Conservation (phyloP, 2,329 filamentous ascomycete species). For the Pyrenophora tritici-repentis region DNA sequence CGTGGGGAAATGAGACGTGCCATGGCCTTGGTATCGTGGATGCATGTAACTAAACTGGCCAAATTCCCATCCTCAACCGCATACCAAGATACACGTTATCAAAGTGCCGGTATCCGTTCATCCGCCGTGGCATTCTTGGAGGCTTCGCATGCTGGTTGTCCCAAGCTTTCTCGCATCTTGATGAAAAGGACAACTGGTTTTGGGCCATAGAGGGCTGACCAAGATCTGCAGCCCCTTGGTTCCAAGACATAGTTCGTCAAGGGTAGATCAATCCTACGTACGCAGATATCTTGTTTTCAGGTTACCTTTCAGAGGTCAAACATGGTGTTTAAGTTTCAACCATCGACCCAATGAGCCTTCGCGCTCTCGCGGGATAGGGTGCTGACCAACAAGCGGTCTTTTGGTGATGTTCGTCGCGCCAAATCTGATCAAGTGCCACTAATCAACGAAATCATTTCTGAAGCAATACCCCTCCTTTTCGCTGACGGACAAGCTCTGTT, state of each 20-base stretch:
- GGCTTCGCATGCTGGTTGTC: neutral
- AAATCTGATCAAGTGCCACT: no score
- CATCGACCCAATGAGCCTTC: neutral
- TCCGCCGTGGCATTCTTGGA: constrained; percentile 12
- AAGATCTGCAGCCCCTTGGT: constrained; percentile 8
- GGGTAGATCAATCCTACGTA: neutral
- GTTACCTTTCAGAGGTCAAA: neutral
- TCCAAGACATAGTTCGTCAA: neutral
- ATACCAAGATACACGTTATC: neutral
- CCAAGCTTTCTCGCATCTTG: constrained; percentile 6
- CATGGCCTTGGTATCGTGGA: constrained; percentile 18
- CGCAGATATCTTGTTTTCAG: neutral
- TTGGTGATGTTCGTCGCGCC: no score
- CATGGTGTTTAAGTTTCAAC: neutral
- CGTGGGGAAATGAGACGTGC: constrained; percentile 19
- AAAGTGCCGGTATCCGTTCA: constrained; percentile 14
- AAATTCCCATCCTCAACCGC: constrained; percentile 2
- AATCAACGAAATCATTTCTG: no score
- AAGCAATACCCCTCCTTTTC: neutral
- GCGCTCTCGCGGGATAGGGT: neutral
- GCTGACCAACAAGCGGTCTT: no score
- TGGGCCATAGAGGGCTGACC: neutral
- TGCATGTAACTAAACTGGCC: constrained; percentile 13
- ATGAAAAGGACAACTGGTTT: neutral
- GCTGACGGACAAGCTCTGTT: neutral